These are phyloP conservation scores for Moesziomyces parantarcticus DNA, from an alignment of 1,284 basidiomycete genomes.

Conservation along the genomic window DNA sequence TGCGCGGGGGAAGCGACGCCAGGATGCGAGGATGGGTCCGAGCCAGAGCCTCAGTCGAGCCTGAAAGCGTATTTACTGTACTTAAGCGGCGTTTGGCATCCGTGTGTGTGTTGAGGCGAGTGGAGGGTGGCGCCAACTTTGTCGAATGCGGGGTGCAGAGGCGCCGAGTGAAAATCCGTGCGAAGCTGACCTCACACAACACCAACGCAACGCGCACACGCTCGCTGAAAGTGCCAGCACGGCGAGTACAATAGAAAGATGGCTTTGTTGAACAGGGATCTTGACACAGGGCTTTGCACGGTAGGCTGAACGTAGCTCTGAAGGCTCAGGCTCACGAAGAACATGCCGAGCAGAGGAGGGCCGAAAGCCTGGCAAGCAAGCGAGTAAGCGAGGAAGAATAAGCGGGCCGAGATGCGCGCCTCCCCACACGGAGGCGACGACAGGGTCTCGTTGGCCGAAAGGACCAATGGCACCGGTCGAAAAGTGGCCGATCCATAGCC, in stretches of 20 bases:
- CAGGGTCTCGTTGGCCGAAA: neutral
- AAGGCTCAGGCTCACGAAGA: constrained; percentile 1
- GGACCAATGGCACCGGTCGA: constrained; percentile 1
- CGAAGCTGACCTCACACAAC: neutral
- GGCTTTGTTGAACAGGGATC: neutral
- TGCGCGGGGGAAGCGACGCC: neutral
- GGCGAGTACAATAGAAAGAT: neutral
- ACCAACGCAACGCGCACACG: neutral
- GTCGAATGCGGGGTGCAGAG: neutral
- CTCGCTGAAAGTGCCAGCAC: neutral
- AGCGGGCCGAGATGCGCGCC: constrained; percentile 6
- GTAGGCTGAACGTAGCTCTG: neutral
- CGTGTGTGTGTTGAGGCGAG: neutral
- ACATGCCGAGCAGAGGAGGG: neutral
- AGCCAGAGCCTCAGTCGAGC: neutral
- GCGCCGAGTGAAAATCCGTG: no score
- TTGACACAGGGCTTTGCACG: neutral
- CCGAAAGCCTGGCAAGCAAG: neutral
- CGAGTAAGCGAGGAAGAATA: constrained; percentile 31
- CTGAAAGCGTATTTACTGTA: neutral
- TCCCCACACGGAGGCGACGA: neutral
- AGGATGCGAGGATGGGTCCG: neutral
- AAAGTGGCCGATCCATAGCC: constrained; percentile 14
- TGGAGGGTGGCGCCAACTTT: no score
- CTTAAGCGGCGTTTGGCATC: no score